Conservation (phyloP, 1,284 basidiomycete species). For the Uromyces viciae-fabae region DNA sequence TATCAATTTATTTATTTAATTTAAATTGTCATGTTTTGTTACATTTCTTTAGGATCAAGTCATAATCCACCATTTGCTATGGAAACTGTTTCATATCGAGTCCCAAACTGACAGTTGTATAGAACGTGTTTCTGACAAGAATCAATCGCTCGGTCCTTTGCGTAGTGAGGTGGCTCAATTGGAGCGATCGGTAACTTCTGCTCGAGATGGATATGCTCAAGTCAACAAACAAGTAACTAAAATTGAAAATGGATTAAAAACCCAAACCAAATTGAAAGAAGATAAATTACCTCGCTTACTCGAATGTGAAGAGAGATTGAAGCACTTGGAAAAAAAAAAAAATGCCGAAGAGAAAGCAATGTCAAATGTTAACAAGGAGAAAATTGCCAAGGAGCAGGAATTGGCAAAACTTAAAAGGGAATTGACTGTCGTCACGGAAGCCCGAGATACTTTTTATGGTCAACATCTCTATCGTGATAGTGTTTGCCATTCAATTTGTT, state of each 20-base stretch:
- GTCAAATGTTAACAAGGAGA: conserved; percentile 15
- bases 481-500: background rate
- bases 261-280: conserved; percentile 75
- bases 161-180: conserved; percentile 60
- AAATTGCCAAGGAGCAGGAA: conserved; percentile 16
- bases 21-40: too few relatives aligned
- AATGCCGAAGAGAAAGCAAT: conserved; percentile 16
- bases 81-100: conserved; percentile 87
- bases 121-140: conserved; percentile 67
- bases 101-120: conserved; percentile 70
- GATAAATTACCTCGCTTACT: conserved; percentile 61
- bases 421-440: conserved; percentile 65
- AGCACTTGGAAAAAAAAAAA: conserved; percentile 33
- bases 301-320: conserved; percentile 38
- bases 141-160: conserved; percentile 66
- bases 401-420: conserved; percentile 34
- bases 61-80: conserved; percentile 75
- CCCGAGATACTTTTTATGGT: conserved; percentile 66
- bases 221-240: conserved; percentile 69
- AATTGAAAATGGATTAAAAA: conserved; percentile 72
- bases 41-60: conserved; percentile 68
- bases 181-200: conserved; percentile 69
- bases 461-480: too few relatives aligned
- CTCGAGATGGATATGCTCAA: conserved; percentile 73
- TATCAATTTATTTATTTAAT: too few relatives aligned